Base-by-base conservation (phyloP, 345 rosid genomes). In the Eucalyptus viminalis region DNA sequence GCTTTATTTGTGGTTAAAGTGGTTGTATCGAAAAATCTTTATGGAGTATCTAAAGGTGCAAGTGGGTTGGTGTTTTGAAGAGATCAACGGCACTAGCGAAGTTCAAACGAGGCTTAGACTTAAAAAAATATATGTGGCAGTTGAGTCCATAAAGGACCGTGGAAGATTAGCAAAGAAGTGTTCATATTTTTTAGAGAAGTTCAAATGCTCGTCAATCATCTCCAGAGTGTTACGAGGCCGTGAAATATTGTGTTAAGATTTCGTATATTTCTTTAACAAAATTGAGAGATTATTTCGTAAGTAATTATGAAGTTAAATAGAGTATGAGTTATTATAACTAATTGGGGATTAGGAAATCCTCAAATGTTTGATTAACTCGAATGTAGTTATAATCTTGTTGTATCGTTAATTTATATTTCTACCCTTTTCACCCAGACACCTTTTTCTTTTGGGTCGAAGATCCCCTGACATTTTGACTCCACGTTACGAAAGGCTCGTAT, bases 61-160 rank as follows among this genome's bases (percentile, higher is more conserved):
- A 14, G 76, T 53, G 25, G 21, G 6, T 65, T n/a, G 40, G 40
- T 65, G 1, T 29, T 62, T 1, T 4, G 0, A 65, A 14, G 21
- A 62, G 72, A 31, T 8, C 37, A 34, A n/a, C 0, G 2, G 4
- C 17, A 65, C 40, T 14, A 17, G 6, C 6, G 3, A n/a, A 65
- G 21, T 65, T 65, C 40, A 15, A 65, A 16, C 11, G 3, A 65
- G 6, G 11, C 76, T 65, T n/a, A 3, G 40, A 65, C 40, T 4
- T 65, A 8, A 65, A 65, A 65, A 65, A 34, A 65, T 65, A 1
- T 65, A 0, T n/a, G 0, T 14, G 40, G 40, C 3, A 3, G 2
- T n/a, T 65, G 76, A 65, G 40, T n/a, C 1, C 40, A n/a, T 12
- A 5, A 4, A 9, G 21, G 21, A 16, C 0, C 3, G 4, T n/a